A percentile compares a stretch with the other conserved stretches of the same genome.
Evolutionary conservation across 768 basidiomycete genomes (phyloP).

Genomic region (Strobilomyces echinocephalus): DNA sequence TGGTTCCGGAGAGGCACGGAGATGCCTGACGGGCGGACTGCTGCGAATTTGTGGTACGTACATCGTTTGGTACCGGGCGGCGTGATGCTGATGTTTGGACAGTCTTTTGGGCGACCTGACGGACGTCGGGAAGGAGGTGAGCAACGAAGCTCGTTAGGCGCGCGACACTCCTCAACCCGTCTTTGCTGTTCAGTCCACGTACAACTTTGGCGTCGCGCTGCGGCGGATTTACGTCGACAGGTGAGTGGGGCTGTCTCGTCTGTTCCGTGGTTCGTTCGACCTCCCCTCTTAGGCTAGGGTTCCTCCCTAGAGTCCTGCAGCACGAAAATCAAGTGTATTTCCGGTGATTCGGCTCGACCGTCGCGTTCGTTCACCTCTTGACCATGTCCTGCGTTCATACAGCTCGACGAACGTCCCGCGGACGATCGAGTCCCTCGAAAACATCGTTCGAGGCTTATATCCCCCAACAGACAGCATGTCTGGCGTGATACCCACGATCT

Average conservation of each 20-base stretch:
- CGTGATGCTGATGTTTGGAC: neutral
- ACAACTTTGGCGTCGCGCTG: slow-evolving; percentile 53
- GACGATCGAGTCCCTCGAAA: slow-evolving; percentile 70
- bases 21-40: slow-evolving; percentile 46
- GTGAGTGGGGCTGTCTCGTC: slow-evolving; percentile 32
- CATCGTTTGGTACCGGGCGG: neutral
- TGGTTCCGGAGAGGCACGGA: slow-evolving; percentile 51
- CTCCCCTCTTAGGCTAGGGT: slow-evolving; percentile 46
- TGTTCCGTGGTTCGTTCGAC: neutral
- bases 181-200: slow-evolving; percentile 49
- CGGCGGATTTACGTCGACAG: slow-evolving; percentile 63
- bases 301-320: slow-evolving; percentile 53
- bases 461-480: slow-evolving; percentile 46
- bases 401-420: slow-evolving; percentile 75
- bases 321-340: slow-evolving; percentile 51
- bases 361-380: neutral
- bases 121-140: slow-evolving; percentile 60
- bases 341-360: slow-evolving; percentile 34
- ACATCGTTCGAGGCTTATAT: slow-evolving; percentile 72
- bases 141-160: neutral
- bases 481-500: slow-evolving; percentile 44
- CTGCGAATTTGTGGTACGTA: slow-evolving; percentile 62
- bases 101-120: slow-evolving; percentile 55
- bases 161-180: neutral
- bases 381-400: neutral